These are phyloP conservation scores for Fulvia fulva DNA, from an alignment of 2,329 filamentous ascomycete genomes.

Conservation along the genomic window DNA sequence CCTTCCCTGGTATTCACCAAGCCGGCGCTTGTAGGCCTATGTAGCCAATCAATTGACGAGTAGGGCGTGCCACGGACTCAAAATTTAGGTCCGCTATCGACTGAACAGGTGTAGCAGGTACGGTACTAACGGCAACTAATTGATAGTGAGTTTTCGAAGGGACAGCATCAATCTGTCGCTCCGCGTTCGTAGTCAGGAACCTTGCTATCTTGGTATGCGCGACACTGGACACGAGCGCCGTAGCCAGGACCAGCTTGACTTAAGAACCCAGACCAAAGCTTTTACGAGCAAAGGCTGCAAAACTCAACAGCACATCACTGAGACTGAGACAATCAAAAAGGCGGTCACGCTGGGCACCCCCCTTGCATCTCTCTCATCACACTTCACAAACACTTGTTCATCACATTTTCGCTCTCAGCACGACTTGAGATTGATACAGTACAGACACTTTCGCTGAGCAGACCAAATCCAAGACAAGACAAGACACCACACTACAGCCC, in stretches of 20 bases:
- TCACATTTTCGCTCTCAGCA: background rate
- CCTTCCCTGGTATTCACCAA: too few species aligned
- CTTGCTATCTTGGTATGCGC: background rate
- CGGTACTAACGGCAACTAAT: background rate
- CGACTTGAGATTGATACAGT: background rate
- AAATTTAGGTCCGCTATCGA: too few species aligned
- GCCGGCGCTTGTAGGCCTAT: too few species aligned
- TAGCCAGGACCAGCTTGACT: background rate
- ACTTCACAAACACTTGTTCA: background rate
- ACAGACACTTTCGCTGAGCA: background rate
- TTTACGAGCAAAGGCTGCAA: background rate
- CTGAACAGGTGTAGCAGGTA: too few species aligned
- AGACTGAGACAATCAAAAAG: background rate
- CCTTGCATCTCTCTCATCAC: background rate
- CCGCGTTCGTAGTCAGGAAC: background rate
- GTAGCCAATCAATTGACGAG: too few species aligned
- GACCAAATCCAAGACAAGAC: background rate
- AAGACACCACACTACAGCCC: too few species aligned
- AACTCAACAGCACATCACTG: background rate
- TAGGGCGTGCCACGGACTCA: too few species aligned
- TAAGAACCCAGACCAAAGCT: background rate
- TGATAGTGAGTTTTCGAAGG: background rate
- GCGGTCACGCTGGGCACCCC: background rate
- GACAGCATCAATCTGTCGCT: background rate
- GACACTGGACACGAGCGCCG: background rate